Base-by-base conservation (phyloP, 83 land plant species). In the Thuja plicata region DNA sequence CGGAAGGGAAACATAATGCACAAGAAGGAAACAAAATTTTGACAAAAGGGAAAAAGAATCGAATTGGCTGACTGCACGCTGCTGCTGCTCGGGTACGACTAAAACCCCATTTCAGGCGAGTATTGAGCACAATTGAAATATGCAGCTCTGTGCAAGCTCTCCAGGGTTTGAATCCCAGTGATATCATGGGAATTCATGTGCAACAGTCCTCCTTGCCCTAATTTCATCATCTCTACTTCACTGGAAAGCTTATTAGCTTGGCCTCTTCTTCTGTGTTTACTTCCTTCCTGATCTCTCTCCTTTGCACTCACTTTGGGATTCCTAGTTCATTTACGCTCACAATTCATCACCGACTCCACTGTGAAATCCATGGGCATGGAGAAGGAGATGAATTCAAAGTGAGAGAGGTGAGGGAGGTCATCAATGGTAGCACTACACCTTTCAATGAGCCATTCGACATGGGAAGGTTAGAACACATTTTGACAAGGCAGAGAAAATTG, bases 361-460 rank as follows among this genome's bases (percentile, higher is more conserved):
- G 9, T 54, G 24, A 1, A 11, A 79, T 21, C 0, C 83, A 79
- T 2, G 4, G 46, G 24, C 11, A 19, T 16, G 15, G 57, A 16
- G 1, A 54, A 54, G 15, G 57, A 15, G 4, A 38, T 19, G 5
- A 21, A 79, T 32, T 50, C 38, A 32, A 62, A 84, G 15, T 17
- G 13, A 27, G 38, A 34, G 6, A 52, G 2, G 34, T 3, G 60
- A 32, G 86, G 38, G 4, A 94, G 87, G n/a, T 88, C 88, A 76
- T 88, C 88, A 84, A 94, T 94, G 34, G 95, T 91, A 12, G 85
- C 6, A 24, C 57, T 87, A 35, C 92, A 91, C 50, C 87, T 92
- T 40, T 87, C 73, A 30, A 94, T 80, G 2, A 94, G 93, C 95
- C 95, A 94, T 9, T 94, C 91, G n/a, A 2, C 40, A 38, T 38